Evolutionary conservation across 129 eudicot species (phyloP), one percentile per base, ranked within the genome.

Genomic region (Kitagawia praeruptora): DNA sequence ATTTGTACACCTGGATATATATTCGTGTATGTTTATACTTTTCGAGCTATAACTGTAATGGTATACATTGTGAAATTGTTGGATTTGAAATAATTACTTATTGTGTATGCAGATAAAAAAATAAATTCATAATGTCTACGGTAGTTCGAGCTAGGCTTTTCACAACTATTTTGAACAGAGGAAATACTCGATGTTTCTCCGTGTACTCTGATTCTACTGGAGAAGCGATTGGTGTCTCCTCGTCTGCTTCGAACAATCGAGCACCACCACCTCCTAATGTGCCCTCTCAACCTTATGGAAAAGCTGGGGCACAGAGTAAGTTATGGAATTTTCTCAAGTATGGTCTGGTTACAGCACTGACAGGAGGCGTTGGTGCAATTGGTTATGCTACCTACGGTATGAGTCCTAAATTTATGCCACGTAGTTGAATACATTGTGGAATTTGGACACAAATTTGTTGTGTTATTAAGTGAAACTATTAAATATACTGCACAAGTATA

Each of bases 341-440:
- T 70, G 81, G 87, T 46, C 80, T 87, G 39, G 7, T 87, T 73
- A 90, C 88, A 28, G 90, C 92, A 44, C 46, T 91, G 56, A 85
- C 92, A 8, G 97, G 92, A 64, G 96, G 94, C 70, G 77, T 85
- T 74, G 98, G 86, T 40, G 79, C 96, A n/a, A 91, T 93, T 81
- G 97, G 91, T 80, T 92, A 88, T 77, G 96, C 89, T 18, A 79
- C 97, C 74, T 87, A 89, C 34, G 98, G 98, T 70, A 38, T 66
- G 72, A 66, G 72, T 66, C 18, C 14, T 31, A 13, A 28, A 12
- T n/a, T 25, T 66, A 2, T 66, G 40, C 10, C 13, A 13, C 23
- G 13, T 58, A 58, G 12, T 58, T 23, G 13, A 58, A 58, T 58
- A 58, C 67, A 61, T 56, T 56, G 37, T 56, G 66, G 23, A 56